Evolutionary conservation across 2,329 filamentous ascomycete species (phyloP).

Genomic region (Fusarium cicatricum): DNA sequence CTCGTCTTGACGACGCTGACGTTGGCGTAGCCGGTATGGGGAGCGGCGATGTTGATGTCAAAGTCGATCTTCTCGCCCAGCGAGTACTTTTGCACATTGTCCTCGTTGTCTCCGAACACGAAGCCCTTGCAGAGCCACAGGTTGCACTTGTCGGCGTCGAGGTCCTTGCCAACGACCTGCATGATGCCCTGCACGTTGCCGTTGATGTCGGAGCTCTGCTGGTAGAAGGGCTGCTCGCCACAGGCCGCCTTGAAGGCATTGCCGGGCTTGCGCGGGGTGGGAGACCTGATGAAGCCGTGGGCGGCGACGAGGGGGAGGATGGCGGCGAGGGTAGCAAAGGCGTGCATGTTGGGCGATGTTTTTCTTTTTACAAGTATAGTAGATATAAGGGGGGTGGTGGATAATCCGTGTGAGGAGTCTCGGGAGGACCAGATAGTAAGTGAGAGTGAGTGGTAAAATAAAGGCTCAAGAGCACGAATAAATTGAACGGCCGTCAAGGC

Average conservation of each 20-base stretch:
- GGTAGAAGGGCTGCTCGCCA: conserved; percentile 51
- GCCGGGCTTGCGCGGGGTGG: conserved; percentile 52
- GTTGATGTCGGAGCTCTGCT: conserved; percentile 46
- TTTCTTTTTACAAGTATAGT: conserved; percentile 2
- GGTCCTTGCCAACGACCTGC: conserved; percentile 42
- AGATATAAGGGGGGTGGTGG: conserved; percentile 2
- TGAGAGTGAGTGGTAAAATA: conserved; percentile 25
- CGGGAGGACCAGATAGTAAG: conserved; percentile 41
- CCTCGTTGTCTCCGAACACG: conserved; percentile 55
- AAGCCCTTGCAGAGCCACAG: conserved; percentile 58
- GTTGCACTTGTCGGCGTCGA: conserved; percentile 46
- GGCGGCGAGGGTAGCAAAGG: conserved; percentile 35
- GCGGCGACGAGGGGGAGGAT: conserved; percentile 47
- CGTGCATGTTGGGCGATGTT: conserved; percentile 36
- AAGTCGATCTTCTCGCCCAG: conserved; percentile 55
- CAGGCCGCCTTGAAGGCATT: conserved; percentile 54
- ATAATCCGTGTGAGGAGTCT: conserved; percentile 30
- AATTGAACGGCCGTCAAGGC: conserved; percentile 44
- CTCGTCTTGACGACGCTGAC: conserved; percentile 65
- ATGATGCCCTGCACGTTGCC: conserved; percentile 50
- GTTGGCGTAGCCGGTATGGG: conserved; percentile 59
- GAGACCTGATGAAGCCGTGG: conserved; percentile 55
- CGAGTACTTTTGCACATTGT: conserved; percentile 52
- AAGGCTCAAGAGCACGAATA: conserved; percentile 22
- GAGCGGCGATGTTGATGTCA: conserved; percentile 52